phyloP scores from a whole-genome alignment of 352 stramenopile species.

The Globisporangium cederbergense region DNA sequence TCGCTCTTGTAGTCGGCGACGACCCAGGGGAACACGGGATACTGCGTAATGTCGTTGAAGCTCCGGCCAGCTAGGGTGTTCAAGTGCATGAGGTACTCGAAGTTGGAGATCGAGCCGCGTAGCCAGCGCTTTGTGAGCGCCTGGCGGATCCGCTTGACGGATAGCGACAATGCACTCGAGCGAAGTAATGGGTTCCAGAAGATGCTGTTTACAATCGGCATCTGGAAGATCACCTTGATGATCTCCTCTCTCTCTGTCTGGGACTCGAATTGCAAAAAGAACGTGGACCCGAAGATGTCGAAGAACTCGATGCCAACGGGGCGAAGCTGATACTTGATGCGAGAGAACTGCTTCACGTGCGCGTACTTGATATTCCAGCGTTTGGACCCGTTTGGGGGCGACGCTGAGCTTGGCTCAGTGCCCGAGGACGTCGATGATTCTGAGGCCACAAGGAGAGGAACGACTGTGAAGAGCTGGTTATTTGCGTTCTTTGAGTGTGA shows the following conservation, averaged over 20 bases:
- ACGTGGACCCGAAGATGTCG: slow-evolving; percentile 60
- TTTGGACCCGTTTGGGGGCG: slow-evolving; percentile 14
- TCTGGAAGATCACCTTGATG: slow-evolving; percentile 68
- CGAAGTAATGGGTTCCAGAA: slow-evolving; percentile 76
- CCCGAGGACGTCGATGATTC: neutral
- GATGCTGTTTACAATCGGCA: slow-evolving; percentile 79
- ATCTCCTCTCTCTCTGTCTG: slow-evolving; percentile 53
- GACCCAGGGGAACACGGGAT: slow-evolving; percentile 97
- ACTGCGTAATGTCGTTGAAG: slow-evolving; percentile 99
- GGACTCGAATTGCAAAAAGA: slow-evolving; percentile 71
- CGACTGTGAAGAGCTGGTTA: slow-evolving; percentile 45
- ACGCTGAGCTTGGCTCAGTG: neutral
- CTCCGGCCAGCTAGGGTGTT: slow-evolving; percentile 94
- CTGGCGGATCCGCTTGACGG: slow-evolving; percentile 65
- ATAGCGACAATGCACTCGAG: slow-evolving; percentile 55
- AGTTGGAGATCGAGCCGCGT: slow-evolving; percentile 76
- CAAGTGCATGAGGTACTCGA: slow-evolving; percentile 96
- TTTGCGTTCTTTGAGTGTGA: slow-evolving; percentile 29
- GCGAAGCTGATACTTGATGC: slow-evolving; percentile 78
- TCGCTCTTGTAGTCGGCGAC: slow-evolving; percentile 87
- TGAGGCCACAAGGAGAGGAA: slow-evolving; percentile 19
- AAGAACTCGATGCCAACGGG: slow-evolving; percentile 78
- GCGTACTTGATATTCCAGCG: slow-evolving; percentile 63
- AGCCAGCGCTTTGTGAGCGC: slow-evolving; percentile 69
- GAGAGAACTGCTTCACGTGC: slow-evolving; percentile 70